Percentiles rank a stretch among this genome's conserved stretches.
phyloP scores from a whole-genome alignment of 2,329 filamentous ascomycete genomes.

The Trichophyton equinum region DNA sequence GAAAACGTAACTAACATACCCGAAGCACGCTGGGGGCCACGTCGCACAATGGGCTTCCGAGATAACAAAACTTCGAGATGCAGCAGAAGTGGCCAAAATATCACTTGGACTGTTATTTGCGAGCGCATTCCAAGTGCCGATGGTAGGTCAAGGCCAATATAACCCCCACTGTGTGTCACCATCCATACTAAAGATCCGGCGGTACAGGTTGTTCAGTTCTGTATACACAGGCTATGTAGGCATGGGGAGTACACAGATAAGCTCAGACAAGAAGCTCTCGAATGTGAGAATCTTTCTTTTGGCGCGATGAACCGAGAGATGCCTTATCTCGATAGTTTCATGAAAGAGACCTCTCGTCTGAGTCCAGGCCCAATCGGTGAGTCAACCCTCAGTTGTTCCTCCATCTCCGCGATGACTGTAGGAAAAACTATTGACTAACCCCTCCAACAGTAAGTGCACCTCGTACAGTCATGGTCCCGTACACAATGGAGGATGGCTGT shows the following conservation, averaged over 20 bases:
- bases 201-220: neutral
- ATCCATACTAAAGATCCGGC: neutral
- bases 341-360: constrained; percentile 16
- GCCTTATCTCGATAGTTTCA: constrained; percentile 15
- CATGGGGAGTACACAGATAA: constrained; percentile 15
- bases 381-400: neutral
- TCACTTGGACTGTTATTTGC: neutral
- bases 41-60: neutral
- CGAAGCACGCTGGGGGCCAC: neutral
- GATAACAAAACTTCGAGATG: neutral
- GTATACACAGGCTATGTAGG: constrained; percentile 7
- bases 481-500: neutral
- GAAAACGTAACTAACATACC: neutral
- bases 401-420: neutral
- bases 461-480: neutral
- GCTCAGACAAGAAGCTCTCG: constrained; percentile 15
- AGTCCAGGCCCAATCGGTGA: constrained; percentile 13
- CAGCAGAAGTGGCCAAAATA: neutral
- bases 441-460: neutral
- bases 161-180: neutral
- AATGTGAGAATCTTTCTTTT: neutral
- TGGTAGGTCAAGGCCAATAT: neutral
- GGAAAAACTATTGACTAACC: neutral
- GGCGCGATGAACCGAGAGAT: constrained; percentile 11
- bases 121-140: neutral